phyloP scores from a whole-genome alignment of 306 rosid species.

The Rosa persica region DNA sequence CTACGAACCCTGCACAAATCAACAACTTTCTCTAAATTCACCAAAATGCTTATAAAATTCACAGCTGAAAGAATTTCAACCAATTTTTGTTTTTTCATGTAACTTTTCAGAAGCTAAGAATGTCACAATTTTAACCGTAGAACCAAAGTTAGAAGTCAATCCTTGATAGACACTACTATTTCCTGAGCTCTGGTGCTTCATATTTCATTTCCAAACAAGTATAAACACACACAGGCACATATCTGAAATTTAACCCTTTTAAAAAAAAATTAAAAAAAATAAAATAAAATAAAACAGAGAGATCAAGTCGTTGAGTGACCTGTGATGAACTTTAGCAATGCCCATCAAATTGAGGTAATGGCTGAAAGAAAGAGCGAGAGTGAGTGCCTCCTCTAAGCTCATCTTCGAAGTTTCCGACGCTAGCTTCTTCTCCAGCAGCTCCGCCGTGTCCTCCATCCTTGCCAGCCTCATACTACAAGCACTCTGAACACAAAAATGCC shows the following conservation, averaged over 20 bases:
- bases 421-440: conserved; percentile 78
- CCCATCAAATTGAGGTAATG: conserved; percentile 88
- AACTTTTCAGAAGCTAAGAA: background rate
- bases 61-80: background rate
- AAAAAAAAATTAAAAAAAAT: background rate
- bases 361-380: conserved; percentile 86
- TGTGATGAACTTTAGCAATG: conserved; percentile 91
- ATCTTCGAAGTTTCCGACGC: conserved; percentile 77
- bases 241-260: background rate
- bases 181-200: background rate
- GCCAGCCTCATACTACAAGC: conserved; percentile 87
- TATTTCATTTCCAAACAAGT: background rate
- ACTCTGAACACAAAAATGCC: conserved; percentile 42
- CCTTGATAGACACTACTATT: too few relatives aligned
- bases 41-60: conserved; percentile 2
- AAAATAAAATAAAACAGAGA: background rate
- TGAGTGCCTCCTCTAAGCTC: conserved; percentile 81
- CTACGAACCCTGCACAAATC: conserved; percentile 68
- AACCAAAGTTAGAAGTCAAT: too few relatives aligned
- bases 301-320: conserved; percentile 30
- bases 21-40: background rate
- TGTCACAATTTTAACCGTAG: background rate
- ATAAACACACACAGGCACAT: background rate
- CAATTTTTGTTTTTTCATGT: background rate
- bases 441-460: conserved; percentile 73